These are phyloP conservation scores for Solanum commersonii DNA, from an alignment of 257 asterid genomes.

Conservation along the genomic window DNA sequence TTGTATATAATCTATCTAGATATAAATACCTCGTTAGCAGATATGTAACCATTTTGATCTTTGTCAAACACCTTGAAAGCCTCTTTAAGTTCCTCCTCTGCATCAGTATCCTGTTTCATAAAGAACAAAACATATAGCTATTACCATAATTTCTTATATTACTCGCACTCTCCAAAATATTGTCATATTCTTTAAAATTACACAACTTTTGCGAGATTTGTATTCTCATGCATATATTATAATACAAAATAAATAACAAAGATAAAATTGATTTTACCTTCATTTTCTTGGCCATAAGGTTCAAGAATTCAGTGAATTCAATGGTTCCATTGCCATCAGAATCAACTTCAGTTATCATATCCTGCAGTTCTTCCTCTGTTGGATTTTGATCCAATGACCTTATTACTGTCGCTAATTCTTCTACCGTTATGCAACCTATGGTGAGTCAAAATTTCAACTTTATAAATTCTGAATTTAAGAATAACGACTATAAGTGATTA, in stretches of 20 bases:
- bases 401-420: constrained; percentile 36
- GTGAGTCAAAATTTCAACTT: background rate
- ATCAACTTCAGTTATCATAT: constrained; percentile 39
- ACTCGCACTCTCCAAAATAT: background rate
- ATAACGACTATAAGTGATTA: too few species aligned
- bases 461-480: background rate
- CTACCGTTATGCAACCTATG: constrained; percentile 34
- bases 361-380: constrained; percentile 35
- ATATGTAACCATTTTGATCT: constrained; percentile 47
- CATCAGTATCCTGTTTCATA: constrained; percentile 27
- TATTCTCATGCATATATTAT: background rate
- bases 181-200: background rate
- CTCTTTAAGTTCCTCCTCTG: constrained; percentile 43
- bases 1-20: background rate
- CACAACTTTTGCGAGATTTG: background rate
- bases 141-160: background rate
- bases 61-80: constrained; percentile 49
- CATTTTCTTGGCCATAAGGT: constrained; percentile 36
- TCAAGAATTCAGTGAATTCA: constrained; percentile 41
- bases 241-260: background rate
- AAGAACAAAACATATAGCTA: background rate
- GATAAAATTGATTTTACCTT: constrained; percentile 11
- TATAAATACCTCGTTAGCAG: constrained; percentile 30
- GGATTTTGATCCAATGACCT: constrained; percentile 44
- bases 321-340: constrained; percentile 48